Percentiles rank a stretch among this genome's conserved stretches.
Evolutionary conservation across 2,329 filamentous ascomycete genomes (phyloP).

Genomic region (Plenodomus biglobosus): DNA sequence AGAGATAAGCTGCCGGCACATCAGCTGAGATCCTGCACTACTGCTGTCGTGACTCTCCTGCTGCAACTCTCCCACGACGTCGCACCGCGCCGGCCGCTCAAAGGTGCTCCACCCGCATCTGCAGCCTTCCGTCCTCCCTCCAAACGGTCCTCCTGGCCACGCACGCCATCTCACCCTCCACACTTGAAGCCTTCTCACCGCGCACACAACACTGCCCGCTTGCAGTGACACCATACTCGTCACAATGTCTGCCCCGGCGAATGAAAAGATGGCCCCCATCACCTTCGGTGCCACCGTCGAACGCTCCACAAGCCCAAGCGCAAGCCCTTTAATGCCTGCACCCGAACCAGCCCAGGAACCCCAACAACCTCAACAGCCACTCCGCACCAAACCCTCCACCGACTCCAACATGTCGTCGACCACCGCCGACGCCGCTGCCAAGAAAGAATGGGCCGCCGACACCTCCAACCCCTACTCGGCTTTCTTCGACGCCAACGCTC

Average conservation of each 20-base stretch:
- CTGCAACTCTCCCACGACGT: slow-evolving; percentile 8
- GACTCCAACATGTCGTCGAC: slow-evolving; percentile 37
- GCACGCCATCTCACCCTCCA: slow-evolving; percentile 8
- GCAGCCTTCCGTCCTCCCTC: slow-evolving; percentile 10
- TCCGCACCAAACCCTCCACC: slow-evolving; percentile 38
- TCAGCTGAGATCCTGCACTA: slow-evolving; percentile 15
- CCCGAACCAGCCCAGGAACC: too few species aligned
- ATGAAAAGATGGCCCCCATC: slow-evolving; percentile 35
- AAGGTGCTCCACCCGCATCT: slow-evolving; percentile 9
- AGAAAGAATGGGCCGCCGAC: slow-evolving; percentile 37
- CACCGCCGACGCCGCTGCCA: slow-evolving; percentile 34
- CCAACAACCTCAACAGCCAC: slow-evolving; percentile 8
- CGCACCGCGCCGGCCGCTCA: slow-evolving; percentile 11
- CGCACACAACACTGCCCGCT: not conserved
- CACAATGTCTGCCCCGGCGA: slow-evolving; percentile 30
- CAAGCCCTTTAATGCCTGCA: slow-evolving; percentile 6
- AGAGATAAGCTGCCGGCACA: slow-evolving; percentile 1
- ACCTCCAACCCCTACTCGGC: slow-evolving; percentile 48
- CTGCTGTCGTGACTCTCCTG: slow-evolving; percentile 15
- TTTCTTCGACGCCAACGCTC: slow-evolving; percentile 44
- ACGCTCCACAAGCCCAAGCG: slow-evolving; percentile 21
- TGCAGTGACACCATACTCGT: not conserved
- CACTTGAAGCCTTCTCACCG: not conserved
- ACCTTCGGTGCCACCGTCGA: slow-evolving; percentile 51
- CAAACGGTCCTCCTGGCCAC: slow-evolving; percentile 14